Conservation (phyloP, 352 stramenopile species). For the Globisporangium perplexum region DNA sequence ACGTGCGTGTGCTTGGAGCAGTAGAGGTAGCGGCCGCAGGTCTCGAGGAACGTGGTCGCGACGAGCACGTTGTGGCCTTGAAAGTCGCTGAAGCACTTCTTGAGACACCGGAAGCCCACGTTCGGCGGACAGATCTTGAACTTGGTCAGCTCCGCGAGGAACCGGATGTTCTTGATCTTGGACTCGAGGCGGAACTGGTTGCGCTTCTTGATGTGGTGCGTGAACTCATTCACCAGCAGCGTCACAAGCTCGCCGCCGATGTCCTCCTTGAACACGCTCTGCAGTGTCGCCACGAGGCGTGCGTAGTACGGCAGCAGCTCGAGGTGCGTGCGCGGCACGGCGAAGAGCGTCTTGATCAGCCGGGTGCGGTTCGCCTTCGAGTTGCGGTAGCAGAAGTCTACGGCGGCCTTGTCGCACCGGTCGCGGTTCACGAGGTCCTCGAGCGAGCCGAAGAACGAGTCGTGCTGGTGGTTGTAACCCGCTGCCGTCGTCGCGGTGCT, state of each 20-base stretch:
- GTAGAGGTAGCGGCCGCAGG: conserved; percentile 94
- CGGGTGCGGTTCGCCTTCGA: conserved; percentile 90
- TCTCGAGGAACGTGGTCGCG: conserved; percentile 95
- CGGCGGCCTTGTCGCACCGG: conserved; percentile 93
- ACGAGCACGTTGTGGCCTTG: conserved; percentile 95
- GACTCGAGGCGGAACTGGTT: conserved; percentile 93
- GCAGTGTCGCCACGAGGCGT: conserved; percentile 90
- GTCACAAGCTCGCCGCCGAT: conserved; percentile 88
- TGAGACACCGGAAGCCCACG: conserved; percentile 90
- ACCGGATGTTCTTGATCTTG: conserved; percentile 95
- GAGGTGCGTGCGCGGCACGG: conserved; percentile 89
- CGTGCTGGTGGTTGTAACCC: conserved; percentile 92
- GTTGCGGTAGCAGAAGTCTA: conserved; percentile 96
- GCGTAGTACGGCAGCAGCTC: conserved; percentile 96
- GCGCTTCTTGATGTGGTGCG: conserved; percentile 90
- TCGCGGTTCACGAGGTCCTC: conserved; percentile 94
- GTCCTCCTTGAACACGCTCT: conserved; percentile 90
- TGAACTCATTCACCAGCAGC: conserved; percentile 94
- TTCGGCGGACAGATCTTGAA: conserved; percentile 95
- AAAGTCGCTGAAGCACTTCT: conserved; percentile 95
- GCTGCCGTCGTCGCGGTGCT: conserved; percentile 7
- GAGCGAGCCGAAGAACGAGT: conserved; percentile 89
- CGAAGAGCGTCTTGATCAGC: conserved; percentile 92
- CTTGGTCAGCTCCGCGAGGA: conserved; percentile 95
- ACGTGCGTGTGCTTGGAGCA: conserved; percentile 92